phyloP scores from a whole-genome alignment of 2,329 filamentous ascomycete genomes.

The Aspergillus sp. region DNA sequence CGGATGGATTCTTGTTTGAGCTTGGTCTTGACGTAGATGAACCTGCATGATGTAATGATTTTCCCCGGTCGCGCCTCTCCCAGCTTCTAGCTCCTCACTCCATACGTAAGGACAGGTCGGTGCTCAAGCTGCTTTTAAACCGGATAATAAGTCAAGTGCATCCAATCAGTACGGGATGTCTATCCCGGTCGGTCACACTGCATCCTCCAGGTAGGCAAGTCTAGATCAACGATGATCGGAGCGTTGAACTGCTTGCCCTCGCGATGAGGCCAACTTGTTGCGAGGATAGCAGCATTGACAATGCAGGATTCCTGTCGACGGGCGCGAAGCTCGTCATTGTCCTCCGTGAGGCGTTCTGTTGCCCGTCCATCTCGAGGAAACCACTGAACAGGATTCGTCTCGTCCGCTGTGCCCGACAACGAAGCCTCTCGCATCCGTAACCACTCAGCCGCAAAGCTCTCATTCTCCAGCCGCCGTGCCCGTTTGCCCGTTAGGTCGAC shows the following conservation, averaged over 20 bases:
- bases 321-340: constrained; percentile 7
- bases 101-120: constrained; percentile 13
- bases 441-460: constrained; percentile 15
- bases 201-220: constrained; percentile 51
- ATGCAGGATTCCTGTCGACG: constrained; percentile 68
- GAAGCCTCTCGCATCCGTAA: too few relatives aligned
- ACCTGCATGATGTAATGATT: not conserved
- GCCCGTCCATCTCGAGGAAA: too few relatives aligned
- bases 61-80: not conserved
- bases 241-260: constrained; percentile 68
- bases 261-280: constrained; percentile 62
- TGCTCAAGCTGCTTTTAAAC: constrained; percentile 11
- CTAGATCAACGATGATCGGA: constrained; percentile 79
- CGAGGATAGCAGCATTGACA: constrained; percentile 76
- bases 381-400: too few relatives aligned
- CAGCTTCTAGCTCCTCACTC: not conserved
- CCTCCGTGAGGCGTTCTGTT: not conserved
- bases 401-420: too few relatives aligned
- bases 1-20: too few relatives aligned
- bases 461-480: constrained; percentile 33
- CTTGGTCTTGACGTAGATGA: not conserved
- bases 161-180: constrained; percentile 4
- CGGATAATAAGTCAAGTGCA: not conserved
- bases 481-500: constrained; percentile 52
- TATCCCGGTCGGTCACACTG: too few relatives aligned